phyloP scores from a whole-genome alignment of 495 filamentous ascomycete genomes.

The Amphirosellinia nigrospora region DNA sequence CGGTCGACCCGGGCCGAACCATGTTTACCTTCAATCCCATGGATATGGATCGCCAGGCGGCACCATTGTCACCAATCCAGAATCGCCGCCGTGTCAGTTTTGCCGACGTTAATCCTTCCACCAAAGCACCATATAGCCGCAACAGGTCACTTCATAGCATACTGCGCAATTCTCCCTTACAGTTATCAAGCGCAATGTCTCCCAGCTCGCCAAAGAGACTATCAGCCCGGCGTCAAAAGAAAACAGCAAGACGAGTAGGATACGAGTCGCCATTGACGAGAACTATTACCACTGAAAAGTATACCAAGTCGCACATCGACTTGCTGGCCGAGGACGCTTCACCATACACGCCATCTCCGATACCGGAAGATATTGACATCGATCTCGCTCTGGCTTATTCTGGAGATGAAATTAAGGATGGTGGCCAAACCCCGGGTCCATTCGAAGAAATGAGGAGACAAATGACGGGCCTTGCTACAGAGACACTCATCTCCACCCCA shows the following conservation, averaged over 20 bases:
- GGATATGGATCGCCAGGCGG: constrained; percentile 29
- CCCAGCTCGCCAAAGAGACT: constrained; percentile 54
- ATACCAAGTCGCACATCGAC: constrained; percentile 62
- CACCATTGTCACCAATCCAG: constrained; percentile 30
- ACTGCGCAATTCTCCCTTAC: constrained; percentile 75
- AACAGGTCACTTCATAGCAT: constrained; percentile 73
- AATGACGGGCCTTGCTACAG: constrained; percentile 52
- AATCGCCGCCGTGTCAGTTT: constrained; percentile 33
- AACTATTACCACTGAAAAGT: constrained; percentile 61
- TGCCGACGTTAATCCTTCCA: constrained; percentile 21
- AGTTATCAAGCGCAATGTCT: constrained; percentile 51
- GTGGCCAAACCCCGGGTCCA: constrained; percentile 61
- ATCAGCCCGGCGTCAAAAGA: constrained; percentile 56
- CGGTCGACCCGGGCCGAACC: constrained; percentile 44
- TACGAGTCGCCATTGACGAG: constrained; percentile 60
- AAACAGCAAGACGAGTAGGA: constrained; percentile 53
- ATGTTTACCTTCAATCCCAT: constrained; percentile 48
- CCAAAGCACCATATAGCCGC: constrained; percentile 65
- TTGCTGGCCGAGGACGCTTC: constrained; percentile 57
- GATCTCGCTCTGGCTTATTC: constrained; percentile 58
- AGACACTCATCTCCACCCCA: constrained; percentile 45
- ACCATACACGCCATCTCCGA: constrained; percentile 50
- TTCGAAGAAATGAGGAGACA: constrained; percentile 63
- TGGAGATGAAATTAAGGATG: constrained; percentile 55
- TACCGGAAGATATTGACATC: constrained; percentile 44